Percentiles rank a stretch among this genome's conserved stretches.
Conservation (phyloP, 495 filamentous ascomycete species). For the Amorphotheca resinae region DNA sequence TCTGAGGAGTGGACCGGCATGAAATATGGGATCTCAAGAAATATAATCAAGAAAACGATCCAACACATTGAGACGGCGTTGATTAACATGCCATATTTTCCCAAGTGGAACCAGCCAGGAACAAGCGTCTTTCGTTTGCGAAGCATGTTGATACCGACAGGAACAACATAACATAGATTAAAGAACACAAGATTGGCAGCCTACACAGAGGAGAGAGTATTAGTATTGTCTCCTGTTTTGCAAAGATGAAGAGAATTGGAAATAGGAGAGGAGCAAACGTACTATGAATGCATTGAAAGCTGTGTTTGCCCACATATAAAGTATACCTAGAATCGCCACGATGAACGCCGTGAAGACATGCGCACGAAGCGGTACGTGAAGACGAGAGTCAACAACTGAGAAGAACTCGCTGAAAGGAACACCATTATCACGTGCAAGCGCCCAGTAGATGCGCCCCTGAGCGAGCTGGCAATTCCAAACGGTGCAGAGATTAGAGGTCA, state of each 20-base stretch:
- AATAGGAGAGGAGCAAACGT: no score
- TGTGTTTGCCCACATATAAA: slow-evolving; percentile 49
- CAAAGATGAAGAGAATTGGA: no score
- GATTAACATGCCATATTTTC: slow-evolving; percentile 35
- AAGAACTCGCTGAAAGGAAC: slow-evolving; percentile 44
- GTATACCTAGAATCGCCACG: slow-evolving; percentile 44
- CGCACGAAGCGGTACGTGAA: slow-evolving; percentile 45
- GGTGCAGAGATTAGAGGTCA: slow-evolving; percentile 53
- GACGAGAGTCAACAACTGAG: slow-evolving; percentile 40
- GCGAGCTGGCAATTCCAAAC: slow-evolving; percentile 47
- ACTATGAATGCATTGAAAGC: slow-evolving; percentile 58
- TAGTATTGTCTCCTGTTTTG: no score
- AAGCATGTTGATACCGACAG: slow-evolving; percentile 44
- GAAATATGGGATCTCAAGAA: slow-evolving; percentile 32
- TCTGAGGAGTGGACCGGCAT: slow-evolving; percentile 33
- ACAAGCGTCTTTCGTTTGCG: slow-evolving; percentile 30
- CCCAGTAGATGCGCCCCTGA: slow-evolving; percentile 42
- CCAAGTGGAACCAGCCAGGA: slow-evolving; percentile 34
- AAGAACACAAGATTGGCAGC: no score
- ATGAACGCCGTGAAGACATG: slow-evolving; percentile 43
- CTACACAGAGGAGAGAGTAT: no score
- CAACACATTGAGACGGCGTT: slow-evolving; percentile 37
- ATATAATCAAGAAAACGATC: slow-evolving; percentile 31
- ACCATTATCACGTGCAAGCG: slow-evolving; percentile 15
- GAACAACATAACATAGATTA: slow-evolving; percentile 48